These are phyloP conservation scores for Vicia faba DNA, from an alignment of 306 rosid species.

Conservation along the genomic window DNA sequence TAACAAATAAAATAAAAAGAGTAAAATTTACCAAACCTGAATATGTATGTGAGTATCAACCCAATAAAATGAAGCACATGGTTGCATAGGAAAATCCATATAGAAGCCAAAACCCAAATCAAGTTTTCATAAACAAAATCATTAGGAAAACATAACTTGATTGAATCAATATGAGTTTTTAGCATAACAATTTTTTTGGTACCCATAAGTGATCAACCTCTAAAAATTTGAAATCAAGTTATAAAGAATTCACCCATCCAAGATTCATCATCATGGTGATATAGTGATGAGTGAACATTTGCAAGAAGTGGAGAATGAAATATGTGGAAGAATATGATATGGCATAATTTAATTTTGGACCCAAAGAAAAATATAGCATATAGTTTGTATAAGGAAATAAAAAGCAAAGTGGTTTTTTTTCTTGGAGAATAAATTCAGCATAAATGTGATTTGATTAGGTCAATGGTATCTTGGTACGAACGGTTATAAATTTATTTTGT, in stretches of 20 bases:
- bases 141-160: slow-evolving; percentile 16
- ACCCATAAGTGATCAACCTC: slow-evolving; percentile 45
- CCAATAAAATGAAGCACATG: slow-evolving; percentile 45
- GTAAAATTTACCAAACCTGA: slow-evolving; percentile 49
- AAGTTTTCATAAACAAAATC: slow-evolving; percentile 48
- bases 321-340: slow-evolving; percentile 38
- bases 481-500: background rate
- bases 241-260: slow-evolving; percentile 1
- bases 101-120: slow-evolving; percentile 46
- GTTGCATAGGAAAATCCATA: slow-evolving; percentile 41
- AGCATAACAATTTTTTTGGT: slow-evolving; percentile 42
- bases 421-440: background rate
- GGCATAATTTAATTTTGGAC: slow-evolving; percentile 22
- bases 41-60: slow-evolving; percentile 38
- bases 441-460: slow-evolving; percentile 19
- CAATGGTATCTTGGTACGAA: slow-evolving; percentile 9
- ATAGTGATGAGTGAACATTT: slow-evolving; percentile 39
- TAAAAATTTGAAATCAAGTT: slow-evolving; percentile 36
- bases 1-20: background rate
- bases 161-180: slow-evolving; percentile 43
- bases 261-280: slow-evolving; percentile 26
- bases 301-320: slow-evolving; percentile 44
- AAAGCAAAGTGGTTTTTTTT: slow-evolving; percentile 20
- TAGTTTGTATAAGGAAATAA: slow-evolving; percentile 16
- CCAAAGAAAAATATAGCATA: slow-evolving; percentile 43